Conservation (phyloP, 805 yeast species). For the Hanseniaspora guilliermondii region DNA sequence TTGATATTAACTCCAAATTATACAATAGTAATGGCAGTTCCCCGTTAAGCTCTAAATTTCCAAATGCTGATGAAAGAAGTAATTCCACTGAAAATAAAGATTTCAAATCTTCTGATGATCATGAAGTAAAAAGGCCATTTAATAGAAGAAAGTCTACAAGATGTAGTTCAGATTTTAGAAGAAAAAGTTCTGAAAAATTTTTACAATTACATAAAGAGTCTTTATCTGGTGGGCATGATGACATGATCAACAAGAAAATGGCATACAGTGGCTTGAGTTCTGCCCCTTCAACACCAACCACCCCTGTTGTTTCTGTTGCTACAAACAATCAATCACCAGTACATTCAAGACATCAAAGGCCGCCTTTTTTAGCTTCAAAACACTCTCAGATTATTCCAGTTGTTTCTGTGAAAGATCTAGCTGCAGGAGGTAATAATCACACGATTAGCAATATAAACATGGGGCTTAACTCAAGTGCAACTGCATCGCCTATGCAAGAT, state of each 20-base stretch:
- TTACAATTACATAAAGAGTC: neutral
- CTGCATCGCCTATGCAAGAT: neutral
- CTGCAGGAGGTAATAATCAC: neutral
- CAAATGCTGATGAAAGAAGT: neutral
- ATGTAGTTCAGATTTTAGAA: constrained; percentile 2
- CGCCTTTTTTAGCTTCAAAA: constrained; percentile 28
- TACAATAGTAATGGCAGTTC: neutral
- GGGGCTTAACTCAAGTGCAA: neutral
- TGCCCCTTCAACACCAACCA: constrained; percentile 8
- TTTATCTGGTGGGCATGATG: neutral
- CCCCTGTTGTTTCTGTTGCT: neutral
- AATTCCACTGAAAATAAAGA: neutral
- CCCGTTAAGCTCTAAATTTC: neutral
- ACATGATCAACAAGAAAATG: neutral
- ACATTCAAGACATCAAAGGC: constrained; percentile 17
- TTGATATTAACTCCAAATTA: neutral
- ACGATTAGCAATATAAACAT: neutral
- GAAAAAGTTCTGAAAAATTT: constrained; percentile 7
- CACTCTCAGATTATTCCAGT: constrained; percentile 28
- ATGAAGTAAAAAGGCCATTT: neutral
- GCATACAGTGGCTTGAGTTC: neutral
- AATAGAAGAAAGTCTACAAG: neutral
- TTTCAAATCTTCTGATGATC: neutral
- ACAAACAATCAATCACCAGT: neutral
- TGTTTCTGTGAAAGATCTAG: constrained; percentile 12